Evolutionary conservation across 306 rosid genomes (phyloP).

Genomic region (Dryas alaskensis): DNA sequence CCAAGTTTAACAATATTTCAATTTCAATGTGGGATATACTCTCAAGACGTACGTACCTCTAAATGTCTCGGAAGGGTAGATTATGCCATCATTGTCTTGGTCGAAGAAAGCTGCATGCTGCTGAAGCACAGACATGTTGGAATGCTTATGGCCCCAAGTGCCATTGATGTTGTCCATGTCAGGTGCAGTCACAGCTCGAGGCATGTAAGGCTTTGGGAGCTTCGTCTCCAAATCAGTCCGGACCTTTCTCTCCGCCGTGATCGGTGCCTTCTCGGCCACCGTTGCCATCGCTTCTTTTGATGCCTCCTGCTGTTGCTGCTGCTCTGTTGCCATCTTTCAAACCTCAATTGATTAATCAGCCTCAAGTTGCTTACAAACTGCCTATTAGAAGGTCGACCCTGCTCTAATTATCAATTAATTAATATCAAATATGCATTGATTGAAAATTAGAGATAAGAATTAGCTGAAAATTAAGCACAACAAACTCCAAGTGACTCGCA

Average conservation of each 20-base stretch:
- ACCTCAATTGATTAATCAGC: too few species aligned
- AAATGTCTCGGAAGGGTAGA: constrained; percentile 71
- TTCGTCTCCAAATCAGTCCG: constrained; percentile 43
- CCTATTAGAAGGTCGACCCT: too few species aligned
- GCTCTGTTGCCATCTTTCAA: constrained; percentile 26
- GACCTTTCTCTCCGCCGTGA: constrained; percentile 31
- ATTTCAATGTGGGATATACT: too few species aligned
- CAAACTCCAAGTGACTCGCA: constrained; percentile 29
- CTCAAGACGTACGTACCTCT: constrained; percentile 31
- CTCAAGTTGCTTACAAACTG: too few species aligned
- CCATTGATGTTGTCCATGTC: constrained; percentile 66
- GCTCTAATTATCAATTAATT: background rate
- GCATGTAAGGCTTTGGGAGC: constrained; percentile 65
- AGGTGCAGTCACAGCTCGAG: constrained; percentile 62
- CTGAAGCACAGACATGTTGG: constrained; percentile 71
- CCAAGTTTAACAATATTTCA: too few species aligned
- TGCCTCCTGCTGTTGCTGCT: constrained; percentile 8
- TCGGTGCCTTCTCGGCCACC: constrained; percentile 34
- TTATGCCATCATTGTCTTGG: constrained; percentile 59
- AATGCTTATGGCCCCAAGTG: constrained; percentile 57
- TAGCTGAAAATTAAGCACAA: background rate
- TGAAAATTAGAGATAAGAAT: background rate
- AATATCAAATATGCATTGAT: background rate
- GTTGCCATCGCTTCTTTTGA: constrained; percentile 34
- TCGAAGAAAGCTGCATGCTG: constrained; percentile 77